phyloP scores from a whole-genome alignment of 805 yeast genomes.

The Myxozyma melibiosi region DNA sequence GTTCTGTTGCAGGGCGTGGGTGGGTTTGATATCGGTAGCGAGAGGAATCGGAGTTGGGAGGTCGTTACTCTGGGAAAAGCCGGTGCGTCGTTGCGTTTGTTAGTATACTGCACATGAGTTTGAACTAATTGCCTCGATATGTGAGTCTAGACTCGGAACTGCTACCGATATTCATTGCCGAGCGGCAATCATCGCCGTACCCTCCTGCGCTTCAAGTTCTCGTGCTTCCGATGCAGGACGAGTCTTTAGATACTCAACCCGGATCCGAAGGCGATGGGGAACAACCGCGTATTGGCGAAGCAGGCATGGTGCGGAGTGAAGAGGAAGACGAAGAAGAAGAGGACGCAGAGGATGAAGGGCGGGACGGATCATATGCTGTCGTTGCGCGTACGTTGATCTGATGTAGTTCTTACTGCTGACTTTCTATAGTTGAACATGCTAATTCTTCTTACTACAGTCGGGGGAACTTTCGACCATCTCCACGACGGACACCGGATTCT shows the following conservation, averaged over 20 bases:
- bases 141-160: slow-evolving; percentile 17
- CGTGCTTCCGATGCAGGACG: slow-evolving; percentile 25
- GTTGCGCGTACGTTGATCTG: slow-evolving; percentile 29
- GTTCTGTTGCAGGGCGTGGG: slow-evolving; percentile 40
- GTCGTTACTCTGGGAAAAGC: slow-evolving; percentile 39
- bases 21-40: slow-evolving; percentile 39
- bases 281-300: slow-evolving; percentile 9
- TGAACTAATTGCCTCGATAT: not conserved
- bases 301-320: slow-evolving; percentile 21
- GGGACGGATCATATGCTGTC: slow-evolving; percentile 28
- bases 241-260: not conserved
- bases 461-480: slow-evolving; percentile 96
- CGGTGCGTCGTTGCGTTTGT: slow-evolving; percentile 22
- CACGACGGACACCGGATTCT: slow-evolving; percentile 94
- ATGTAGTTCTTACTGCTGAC: no score
- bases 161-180: slow-evolving; percentile 27
- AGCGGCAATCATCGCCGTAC: slow-evolving; percentile 23
- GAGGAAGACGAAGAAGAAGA: slow-evolving; percentile 16
- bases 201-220: slow-evolving; percentile 31
- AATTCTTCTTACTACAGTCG: no score
- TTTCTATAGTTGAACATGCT: no score
- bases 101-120: not conserved
- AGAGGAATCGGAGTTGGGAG: slow-evolving; percentile 40
- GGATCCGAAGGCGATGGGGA: not conserved
- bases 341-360: slow-evolving; percentile 24